phyloP scores from a whole-genome alignment of 2,329 filamentous ascomycete genomes.

The Aureobasidium lini region DNA sequence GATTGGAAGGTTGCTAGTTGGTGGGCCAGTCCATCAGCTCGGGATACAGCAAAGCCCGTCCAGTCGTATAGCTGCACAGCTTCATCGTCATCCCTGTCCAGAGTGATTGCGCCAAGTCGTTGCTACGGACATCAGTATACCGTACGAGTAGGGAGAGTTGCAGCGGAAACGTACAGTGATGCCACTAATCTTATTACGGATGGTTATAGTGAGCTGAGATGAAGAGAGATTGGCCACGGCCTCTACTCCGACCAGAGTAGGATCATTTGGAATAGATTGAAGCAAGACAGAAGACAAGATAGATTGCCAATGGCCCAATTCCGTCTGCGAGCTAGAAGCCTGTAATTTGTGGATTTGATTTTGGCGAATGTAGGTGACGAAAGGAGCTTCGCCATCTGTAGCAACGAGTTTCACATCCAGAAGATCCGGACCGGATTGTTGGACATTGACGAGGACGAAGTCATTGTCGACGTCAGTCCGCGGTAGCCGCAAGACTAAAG shows the following conservation, averaged over 20 bases:
- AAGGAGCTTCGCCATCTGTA: constrained; percentile 59
- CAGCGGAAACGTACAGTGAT: constrained; percentile 51
- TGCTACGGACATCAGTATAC: constrained; percentile 40
- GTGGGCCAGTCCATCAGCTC: constrained; percentile 32
- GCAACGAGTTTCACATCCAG: constrained; percentile 61
- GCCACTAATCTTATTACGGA: constrained; percentile 59
- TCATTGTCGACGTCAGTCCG: constrained; percentile 35
- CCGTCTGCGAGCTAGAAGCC: constrained; percentile 47
- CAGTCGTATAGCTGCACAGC: constrained; percentile 62
- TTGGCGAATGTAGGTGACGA: constrained; percentile 54
- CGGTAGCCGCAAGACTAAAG: constrained; percentile 50
- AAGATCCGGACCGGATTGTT: constrained; percentile 41
- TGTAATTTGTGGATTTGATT: constrained; percentile 47
- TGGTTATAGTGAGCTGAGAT: constrained; percentile 48
- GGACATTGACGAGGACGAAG: constrained; percentile 56
- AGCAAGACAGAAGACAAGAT: constrained; percentile 54
- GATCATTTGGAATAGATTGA: constrained; percentile 32
- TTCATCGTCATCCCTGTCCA: constrained; percentile 50
- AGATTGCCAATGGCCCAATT: constrained; percentile 58
- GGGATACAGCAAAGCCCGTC: constrained; percentile 49
- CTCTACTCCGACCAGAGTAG: constrained; percentile 49
- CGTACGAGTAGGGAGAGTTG: background rate
- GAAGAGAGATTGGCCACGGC: constrained; percentile 47
- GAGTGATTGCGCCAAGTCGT: constrained; percentile 58
- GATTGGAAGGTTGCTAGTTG: constrained; percentile 32